Base-by-base conservation (phyloP, 768 basidiomycete genomes). In the Boletus tomentosulus region DNA sequence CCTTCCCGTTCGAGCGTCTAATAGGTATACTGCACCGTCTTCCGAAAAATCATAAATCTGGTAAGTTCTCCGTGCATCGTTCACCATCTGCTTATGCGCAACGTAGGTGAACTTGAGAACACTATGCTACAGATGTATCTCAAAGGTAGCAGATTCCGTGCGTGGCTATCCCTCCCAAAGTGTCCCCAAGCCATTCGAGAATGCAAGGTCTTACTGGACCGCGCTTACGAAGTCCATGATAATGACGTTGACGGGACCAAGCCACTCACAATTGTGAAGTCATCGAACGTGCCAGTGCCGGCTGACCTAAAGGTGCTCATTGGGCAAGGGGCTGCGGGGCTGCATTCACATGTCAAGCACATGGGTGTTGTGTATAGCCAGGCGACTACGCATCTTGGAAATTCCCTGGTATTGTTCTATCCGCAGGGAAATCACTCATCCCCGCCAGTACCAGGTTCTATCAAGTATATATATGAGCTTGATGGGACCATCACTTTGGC, bases 341-440 rank as follows among this genome's bases (percentile, higher is more conserved):
- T 60, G 10, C 43, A n/a, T 13, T 24, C 57, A 6, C 24, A 35
- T 6, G 16, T 50, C 3, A 49, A 39, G 37, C 35, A 47, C 15
- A 19, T n/a, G 16, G 53, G 49, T 9, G 31, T 38, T 2, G 6
- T 45, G 15, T 58, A 51, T 15, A 53, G 51, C 27, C 33, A 16
- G 28, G 22, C 27, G 3, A 49, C 57, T 16, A 58, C 27, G 3
- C 57, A 58, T 28, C 9, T 48, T 6, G 50, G 54, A 11, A 58
- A 58, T n/a, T 52, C 54, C n/a, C 37, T 48, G 3, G 37, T 58
- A 27, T 10, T 58, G 10, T 55, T 55, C 31, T 58, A 58, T 19
- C 46, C 54, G n/a, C 16, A 3, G 0, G 38, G 57, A 16, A 37
- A 46, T 15, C 4, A 6, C 2, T 44, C 12, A 3, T 41, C 11